Percentiles rank a stretch among this genome's conserved stretches.
These are phyloP conservation scores for Beauveria sp. DNA, from an alignment of 2,329 filamentous ascomycete species.

Conservation along the genomic window DNA sequence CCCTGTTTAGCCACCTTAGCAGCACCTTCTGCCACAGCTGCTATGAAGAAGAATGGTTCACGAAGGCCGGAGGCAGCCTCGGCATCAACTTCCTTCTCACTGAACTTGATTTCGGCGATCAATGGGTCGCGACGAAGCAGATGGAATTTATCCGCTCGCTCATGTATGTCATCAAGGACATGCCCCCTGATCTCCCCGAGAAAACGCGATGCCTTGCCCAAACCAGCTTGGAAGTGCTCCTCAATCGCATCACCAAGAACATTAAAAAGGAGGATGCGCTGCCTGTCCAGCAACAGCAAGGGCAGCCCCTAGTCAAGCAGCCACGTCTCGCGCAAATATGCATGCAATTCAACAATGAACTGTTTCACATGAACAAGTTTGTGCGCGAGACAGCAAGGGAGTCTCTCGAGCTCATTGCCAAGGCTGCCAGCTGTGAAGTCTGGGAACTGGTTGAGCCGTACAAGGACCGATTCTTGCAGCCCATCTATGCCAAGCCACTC, in stretches of 20 bases:
- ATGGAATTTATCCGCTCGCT: slow-evolving; percentile 85
- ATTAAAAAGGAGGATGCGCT: slow-evolving; percentile 66
- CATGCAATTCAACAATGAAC: slow-evolving; percentile 75
- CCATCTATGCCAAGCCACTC: slow-evolving; percentile 92
- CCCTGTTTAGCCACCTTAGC: slow-evolving; percentile 78
- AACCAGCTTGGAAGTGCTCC: slow-evolving; percentile 70
- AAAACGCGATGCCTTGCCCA: slow-evolving; percentile 79
- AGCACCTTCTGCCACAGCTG: slow-evolving; percentile 88
- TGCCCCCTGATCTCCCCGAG: slow-evolving; percentile 87
- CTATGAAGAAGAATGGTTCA: slow-evolving; percentile 98
- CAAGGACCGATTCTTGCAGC: slow-evolving; percentile 79
- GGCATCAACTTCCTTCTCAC: slow-evolving; percentile 86
- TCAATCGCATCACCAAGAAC: slow-evolving; percentile 70
- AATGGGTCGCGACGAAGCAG: slow-evolving; percentile 76
- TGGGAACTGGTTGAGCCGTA: slow-evolving; percentile 85
- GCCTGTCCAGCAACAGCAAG: slow-evolving; percentile 29
- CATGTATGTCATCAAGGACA: slow-evolving; percentile 97
- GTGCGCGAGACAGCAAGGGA: slow-evolving; percentile 81
- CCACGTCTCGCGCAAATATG: slow-evolving; percentile 69
- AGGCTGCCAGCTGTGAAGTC: slow-evolving; percentile 68
- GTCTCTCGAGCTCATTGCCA: slow-evolving; percentile 73
- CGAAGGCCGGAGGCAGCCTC: slow-evolving; percentile 84
- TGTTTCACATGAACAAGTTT: slow-evolving; percentile 93
- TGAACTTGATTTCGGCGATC: slow-evolving; percentile 73
- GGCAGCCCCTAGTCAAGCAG: slow-evolving; percentile 39